These are phyloP conservation scores for Drechslera avenae DNA, from an alignment of 2,329 filamentous ascomycete genomes.

Conservation along the genomic window DNA sequence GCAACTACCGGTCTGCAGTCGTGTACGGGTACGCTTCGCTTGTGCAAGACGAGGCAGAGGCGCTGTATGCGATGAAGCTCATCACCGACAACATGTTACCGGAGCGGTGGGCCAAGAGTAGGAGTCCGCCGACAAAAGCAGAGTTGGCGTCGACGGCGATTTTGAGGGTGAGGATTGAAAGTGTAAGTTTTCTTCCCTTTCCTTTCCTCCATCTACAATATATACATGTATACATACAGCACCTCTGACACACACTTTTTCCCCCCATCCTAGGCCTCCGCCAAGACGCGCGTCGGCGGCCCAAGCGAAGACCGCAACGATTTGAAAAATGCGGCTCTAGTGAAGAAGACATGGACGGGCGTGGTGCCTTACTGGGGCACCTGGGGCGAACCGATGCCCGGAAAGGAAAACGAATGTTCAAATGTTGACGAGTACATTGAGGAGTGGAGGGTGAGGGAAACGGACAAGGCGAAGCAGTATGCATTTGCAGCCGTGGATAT, in stretches of 20 bases:
- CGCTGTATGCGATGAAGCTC: slow-evolving; percentile 35
- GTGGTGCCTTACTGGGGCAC: slow-evolving; percentile 43
- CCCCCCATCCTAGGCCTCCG: too few species aligned
- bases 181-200: slow-evolving; percentile 19
- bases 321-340: slow-evolving; percentile 33
- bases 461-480: slow-evolving; percentile 21
- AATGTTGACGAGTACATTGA: slow-evolving; percentile 67
- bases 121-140: slow-evolving; percentile 36
- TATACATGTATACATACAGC: too few species aligned
- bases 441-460: slow-evolving; percentile 42
- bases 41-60: slow-evolving; percentile 30
- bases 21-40: slow-evolving; percentile 37
- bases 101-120: slow-evolving; percentile 36
- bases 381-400: slow-evolving; percentile 41
- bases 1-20: slow-evolving; percentile 44
- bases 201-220: neutral
- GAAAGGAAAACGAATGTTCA: slow-evolving; percentile 50
- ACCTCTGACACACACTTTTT: too few species aligned
- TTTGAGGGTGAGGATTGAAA: slow-evolving; percentile 32
- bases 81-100: slow-evolving; percentile 46
- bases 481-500: slow-evolving; percentile 36
- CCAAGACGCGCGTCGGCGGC: slow-evolving; percentile 42
- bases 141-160: slow-evolving; percentile 40
- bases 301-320: slow-evolving; percentile 43
- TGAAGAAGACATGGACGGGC: slow-evolving; percentile 40